Conservation (phyloP, 805 yeast species). For the Candida piceae region DNA sequence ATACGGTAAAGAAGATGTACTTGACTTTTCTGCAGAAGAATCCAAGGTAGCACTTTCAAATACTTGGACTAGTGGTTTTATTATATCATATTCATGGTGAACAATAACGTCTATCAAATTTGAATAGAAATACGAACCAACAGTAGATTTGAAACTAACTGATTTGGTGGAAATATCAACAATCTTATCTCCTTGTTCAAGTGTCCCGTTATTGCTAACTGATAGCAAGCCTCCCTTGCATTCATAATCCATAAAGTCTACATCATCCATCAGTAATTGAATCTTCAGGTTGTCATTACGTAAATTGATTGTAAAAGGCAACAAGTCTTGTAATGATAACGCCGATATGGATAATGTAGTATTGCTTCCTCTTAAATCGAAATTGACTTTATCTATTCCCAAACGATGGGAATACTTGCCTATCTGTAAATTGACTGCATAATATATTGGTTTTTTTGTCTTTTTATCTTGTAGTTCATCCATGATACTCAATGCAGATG, state of each 20-base stretch:
- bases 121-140: slow-evolving; percentile 19
- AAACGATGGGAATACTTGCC: slow-evolving; percentile 16
- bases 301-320: slow-evolving; percentile 21
- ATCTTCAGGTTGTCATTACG: slow-evolving; percentile 1
- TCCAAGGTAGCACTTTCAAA: background rate
- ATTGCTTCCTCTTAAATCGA: slow-evolving; percentile 17
- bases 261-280: slow-evolving; percentile 5
- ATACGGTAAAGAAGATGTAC: background rate
- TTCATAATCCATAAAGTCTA: slow-evolving; percentile 11
- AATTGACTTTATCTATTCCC: slow-evolving; percentile 17
- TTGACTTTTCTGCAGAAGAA: background rate
- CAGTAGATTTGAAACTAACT: slow-evolving; percentile 12
- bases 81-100: slow-evolving; percentile 19
- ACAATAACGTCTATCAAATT: slow-evolving; percentile 17
- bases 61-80: slow-evolving; percentile 15
- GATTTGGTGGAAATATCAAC: slow-evolving; percentile 12
- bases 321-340: slow-evolving; percentile 7
- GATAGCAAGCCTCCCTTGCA: slow-evolving; percentile 10
- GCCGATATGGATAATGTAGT: slow-evolving; percentile 14
- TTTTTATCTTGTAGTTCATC: too few relatives aligned
- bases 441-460: slow-evolving; percentile 9
- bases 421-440: slow-evolving; percentile 16
- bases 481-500: background rate
- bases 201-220: slow-evolving; percentile 19
- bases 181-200: slow-evolving; percentile 19